Evolutionary conservation across 371 early-diverging fungal genomes (phyloP).

Genomic region (Mucor sp.): DNA sequence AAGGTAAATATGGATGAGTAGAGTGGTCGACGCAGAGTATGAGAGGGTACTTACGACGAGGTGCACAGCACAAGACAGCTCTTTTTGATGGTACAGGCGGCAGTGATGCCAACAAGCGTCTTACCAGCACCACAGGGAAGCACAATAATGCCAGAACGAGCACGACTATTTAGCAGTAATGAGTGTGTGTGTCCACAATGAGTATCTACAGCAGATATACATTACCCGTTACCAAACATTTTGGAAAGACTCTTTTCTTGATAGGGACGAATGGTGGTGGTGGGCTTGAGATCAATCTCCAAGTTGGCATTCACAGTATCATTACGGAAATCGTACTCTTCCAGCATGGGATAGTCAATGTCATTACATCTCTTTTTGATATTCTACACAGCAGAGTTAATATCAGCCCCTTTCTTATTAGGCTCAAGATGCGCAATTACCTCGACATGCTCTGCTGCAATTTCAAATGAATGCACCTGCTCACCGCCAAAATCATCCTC

Average conservation of each 20-base stretch:
- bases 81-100: slow-evolving; percentile 98
- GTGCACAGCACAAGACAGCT: slow-evolving; percentile 98
- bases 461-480: slow-evolving; percentile 89
- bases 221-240: slow-evolving; percentile 97
- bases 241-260: slow-evolving; percentile 99
- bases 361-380: slow-evolving; percentile 96
- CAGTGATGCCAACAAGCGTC: slow-evolving; percentile 99
- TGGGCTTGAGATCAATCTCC: slow-evolving; percentile 96
- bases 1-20: not conserved
- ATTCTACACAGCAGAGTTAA: slow-evolving; percentile 29
- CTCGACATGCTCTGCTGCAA: slow-evolving; percentile 79
- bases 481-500: slow-evolving; percentile 72
- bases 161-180: slow-evolving; percentile 63
- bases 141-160: slow-evolving; percentile 99
- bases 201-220: not conserved
- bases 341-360: slow-evolving; percentile 97
- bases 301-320: slow-evolving; percentile 87
- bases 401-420: not conserved
- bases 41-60: slow-evolving; percentile 58
- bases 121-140: slow-evolving; percentile 99
- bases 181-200: not conserved
- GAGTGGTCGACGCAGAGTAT: not conserved
- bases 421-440: slow-evolving; percentile 42
- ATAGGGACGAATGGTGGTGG: slow-evolving; percentile 95
- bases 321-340: slow-evolving; percentile 99